phyloP scores from a whole-genome alignment of 176 grass and related monocot species.

The Paspalum vaginatum region DNA sequence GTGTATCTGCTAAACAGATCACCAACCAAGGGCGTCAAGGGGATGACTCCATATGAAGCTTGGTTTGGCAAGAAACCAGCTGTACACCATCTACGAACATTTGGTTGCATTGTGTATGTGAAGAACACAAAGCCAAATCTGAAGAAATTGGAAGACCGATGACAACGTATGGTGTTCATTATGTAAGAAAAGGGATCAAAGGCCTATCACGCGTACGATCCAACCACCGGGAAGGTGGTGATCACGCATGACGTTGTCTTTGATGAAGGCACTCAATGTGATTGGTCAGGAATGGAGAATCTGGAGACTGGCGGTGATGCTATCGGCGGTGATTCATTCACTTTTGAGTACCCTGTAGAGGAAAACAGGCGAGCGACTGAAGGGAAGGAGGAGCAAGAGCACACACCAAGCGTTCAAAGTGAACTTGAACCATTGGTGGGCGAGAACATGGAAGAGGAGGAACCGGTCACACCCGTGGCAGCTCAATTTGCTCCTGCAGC shows the following conservation, averaged over 20 bases:
- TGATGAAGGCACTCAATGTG: background rate
- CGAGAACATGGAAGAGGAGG: too few species aligned
- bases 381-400: too few species aligned
- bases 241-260: background rate
- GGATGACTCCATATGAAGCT: background rate
- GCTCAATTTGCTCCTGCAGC: too few species aligned
- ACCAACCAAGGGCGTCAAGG: background rate
- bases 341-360: background rate
- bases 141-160: background rate
- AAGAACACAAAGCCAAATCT: background rate
- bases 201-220: background rate
- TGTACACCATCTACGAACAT: background rate
- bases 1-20: background rate
- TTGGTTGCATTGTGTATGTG: background rate
- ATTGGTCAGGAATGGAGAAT: background rate
- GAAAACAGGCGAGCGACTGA: background rate
- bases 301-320: too few species aligned
- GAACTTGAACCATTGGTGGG: too few species aligned
- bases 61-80: background rate
- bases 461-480: too few species aligned
- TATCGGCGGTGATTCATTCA: background rate
- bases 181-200: background rate
- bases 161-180: background rate
- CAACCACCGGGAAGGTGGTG: rapidly evolving
- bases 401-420: too few species aligned